Conservation (phyloP, 768 basidiomycete species). For the Galerina sulciceps region DNA sequence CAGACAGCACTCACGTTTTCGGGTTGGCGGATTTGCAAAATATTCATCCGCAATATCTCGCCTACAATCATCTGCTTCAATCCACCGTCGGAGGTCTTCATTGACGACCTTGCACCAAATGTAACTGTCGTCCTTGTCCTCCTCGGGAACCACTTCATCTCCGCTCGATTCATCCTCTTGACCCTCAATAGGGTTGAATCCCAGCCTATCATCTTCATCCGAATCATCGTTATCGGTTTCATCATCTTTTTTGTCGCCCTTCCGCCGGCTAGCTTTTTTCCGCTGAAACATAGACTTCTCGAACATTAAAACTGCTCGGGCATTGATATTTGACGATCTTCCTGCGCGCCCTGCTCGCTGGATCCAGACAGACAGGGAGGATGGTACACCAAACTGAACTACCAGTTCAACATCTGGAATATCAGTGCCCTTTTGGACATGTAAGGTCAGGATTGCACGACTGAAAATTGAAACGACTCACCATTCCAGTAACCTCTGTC, state of each 20-base stretch:
- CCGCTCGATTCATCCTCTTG: constrained; percentile 32
- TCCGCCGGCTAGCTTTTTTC: constrained; percentile 18
- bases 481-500: constrained; percentile 43
- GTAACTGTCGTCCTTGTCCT: constrained; percentile 13
- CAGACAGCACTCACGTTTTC: constrained; percentile 22
- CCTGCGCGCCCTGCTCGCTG: constrained; percentile 37
- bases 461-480: constrained; percentile 14
- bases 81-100: constrained; percentile 29
- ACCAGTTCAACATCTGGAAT: constrained; percentile 40
- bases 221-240: constrained; percentile 2
- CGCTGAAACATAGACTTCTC: constrained; percentile 33
- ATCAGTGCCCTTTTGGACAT: constrained; percentile 33
- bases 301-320: constrained; percentile 28
- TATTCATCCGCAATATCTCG: constrained; percentile 30
- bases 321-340: constrained; percentile 19
- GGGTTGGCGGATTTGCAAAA: constrained; percentile 32
- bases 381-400: constrained; percentile 37
- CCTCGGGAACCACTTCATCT: constrained; percentile 23
- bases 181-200: no score
- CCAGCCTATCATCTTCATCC: constrained; percentile 13
- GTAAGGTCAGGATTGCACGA: background rate
- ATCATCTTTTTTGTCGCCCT: background rate
- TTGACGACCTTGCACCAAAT: constrained; percentile 37
- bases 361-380: constrained; percentile 33
- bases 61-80: constrained; percentile 29